Percentiles rank a stretch among this genome's conserved stretches.
Conservation (phyloP, 2,329 filamentous ascomycete genomes). For the Fusarium acutatum region DNA sequence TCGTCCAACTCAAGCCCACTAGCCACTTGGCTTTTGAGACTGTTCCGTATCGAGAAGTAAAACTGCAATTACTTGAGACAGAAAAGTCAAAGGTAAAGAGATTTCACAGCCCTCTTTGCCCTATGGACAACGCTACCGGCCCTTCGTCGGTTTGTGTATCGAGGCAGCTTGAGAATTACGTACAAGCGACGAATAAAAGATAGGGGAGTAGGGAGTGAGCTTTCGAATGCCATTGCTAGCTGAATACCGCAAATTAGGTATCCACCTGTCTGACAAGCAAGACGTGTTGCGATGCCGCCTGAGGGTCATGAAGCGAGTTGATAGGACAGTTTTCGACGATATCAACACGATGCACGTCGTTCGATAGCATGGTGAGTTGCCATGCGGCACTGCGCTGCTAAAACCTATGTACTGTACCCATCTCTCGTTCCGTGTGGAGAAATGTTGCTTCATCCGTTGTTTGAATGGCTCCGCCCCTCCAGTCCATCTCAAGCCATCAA, state of each 20-base stretch:
- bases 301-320: background rate
- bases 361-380: slow-evolving; percentile 2
- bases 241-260: slow-evolving; percentile 5
- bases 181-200: slow-evolving; percentile 20
- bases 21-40: slow-evolving; percentile 28
- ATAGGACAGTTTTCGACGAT: background rate
- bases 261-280: slow-evolving; percentile 9
- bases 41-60: slow-evolving; percentile 21
- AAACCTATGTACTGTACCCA: background rate
- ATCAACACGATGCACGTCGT: slow-evolving; percentile 4
- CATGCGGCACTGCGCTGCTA: background rate
- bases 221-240: slow-evolving; percentile 21
- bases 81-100: slow-evolving; percentile 19
- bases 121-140: slow-evolving; percentile 9
- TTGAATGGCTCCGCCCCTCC: slow-evolving; percentile 10
- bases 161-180: slow-evolving; percentile 19
- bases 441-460: background rate
- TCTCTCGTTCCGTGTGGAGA: slow-evolving; percentile 24
- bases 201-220: slow-evolving; percentile 4
- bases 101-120: slow-evolving; percentile 6
- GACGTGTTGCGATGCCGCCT: background rate
- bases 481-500: slow-evolving; percentile 7
- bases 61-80: slow-evolving; percentile 1
- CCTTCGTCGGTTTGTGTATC: slow-evolving; percentile 20
- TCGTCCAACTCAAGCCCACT: slow-evolving; percentile 15